phyloP scores from a whole-genome alignment of 345 rosid genomes.

The Citrus mangshanensis region DNA sequence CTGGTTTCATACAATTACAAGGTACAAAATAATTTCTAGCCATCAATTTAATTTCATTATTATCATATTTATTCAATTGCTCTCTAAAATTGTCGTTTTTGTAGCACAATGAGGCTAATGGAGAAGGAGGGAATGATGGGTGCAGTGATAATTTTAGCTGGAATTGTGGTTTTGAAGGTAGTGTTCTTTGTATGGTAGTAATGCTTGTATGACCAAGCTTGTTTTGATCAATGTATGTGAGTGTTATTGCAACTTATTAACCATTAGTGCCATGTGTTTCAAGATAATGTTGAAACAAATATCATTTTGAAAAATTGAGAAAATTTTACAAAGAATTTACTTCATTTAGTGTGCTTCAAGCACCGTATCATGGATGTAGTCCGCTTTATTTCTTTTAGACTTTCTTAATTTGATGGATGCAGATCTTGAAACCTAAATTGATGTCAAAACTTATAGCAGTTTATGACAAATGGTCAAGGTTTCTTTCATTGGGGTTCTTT shows the following conservation, averaged over 20 bases:
- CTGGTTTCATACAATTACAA: conserved; percentile 82
- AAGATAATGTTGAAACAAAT: neutral
- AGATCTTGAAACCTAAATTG: neutral
- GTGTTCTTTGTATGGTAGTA: neutral
- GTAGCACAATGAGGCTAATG: conserved; percentile 97
- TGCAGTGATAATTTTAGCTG: conserved; percentile 86
- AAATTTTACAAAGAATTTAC: neutral
- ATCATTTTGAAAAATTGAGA: neutral
- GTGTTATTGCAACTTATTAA: neutral
- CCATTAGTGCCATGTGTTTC: neutral
- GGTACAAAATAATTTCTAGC: conserved; percentile 40
- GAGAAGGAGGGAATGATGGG: conserved; percentile 97
- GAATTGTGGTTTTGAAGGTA: conserved; percentile 99
- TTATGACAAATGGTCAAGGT: neutral
- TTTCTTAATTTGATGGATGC: neutral
- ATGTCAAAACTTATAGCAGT: neutral
- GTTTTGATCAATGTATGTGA: neutral
- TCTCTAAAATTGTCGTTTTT: conserved; percentile 17
- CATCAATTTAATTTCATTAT: conserved; percentile 7
- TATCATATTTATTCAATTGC: conserved; percentile 1
- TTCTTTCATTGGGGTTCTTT: neutral
- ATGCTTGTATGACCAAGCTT: neutral
- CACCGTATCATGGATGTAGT: neutral
- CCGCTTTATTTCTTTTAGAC: neutral
- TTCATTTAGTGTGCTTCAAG: neutral